These are phyloP conservation scores for Fusarium albidum DNA, from an alignment of 2,329 filamentous ascomycete species.

Conservation along the genomic window DNA sequence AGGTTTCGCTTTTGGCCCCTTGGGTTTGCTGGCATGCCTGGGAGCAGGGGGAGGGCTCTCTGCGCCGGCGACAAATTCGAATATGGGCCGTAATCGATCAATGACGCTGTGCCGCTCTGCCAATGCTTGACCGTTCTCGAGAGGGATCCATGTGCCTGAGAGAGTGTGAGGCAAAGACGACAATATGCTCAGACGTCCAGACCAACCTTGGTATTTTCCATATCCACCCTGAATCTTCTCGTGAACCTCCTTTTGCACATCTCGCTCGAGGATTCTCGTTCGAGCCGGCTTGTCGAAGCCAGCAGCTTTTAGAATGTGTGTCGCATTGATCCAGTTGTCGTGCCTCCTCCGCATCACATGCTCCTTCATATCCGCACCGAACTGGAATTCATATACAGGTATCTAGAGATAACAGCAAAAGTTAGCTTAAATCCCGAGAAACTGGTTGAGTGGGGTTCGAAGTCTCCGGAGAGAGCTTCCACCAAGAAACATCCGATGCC, in stretches of 20 bases:
- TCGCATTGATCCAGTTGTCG: constrained; percentile 99
- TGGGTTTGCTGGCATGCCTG: constrained; percentile 89
- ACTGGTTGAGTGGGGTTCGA: neutral
- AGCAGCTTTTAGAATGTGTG: constrained; percentile 95
- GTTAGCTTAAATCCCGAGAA: constrained; percentile 6
- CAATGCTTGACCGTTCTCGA: constrained; percentile 80
- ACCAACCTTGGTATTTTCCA: constrained; percentile 92
- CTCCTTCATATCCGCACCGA: constrained; percentile 77
- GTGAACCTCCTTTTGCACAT: constrained; percentile 95
- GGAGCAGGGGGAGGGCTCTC: constrained; percentile 92
- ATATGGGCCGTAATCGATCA: constrained; percentile 84
- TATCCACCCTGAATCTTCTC: constrained; percentile 99
- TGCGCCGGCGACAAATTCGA: constrained; percentile 86
- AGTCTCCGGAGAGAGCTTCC: neutral
- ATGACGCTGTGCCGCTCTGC: constrained; percentile 88
- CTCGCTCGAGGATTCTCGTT: constrained; percentile 93
- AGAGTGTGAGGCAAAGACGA: constrained; percentile 15
- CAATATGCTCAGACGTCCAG: neutral
- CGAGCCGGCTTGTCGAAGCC: constrained; percentile 97
- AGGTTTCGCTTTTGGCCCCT: constrained; percentile 66
- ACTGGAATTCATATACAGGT: constrained; percentile 92
- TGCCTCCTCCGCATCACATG: constrained; percentile 95
- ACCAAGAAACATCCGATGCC: constrained; percentile 8
- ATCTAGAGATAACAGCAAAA: constrained; percentile 64
- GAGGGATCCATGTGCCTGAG: constrained; percentile 92